Base-by-base conservation (phyloP, 768 basidiomycete species). In the Panellus pusillus region DNA sequence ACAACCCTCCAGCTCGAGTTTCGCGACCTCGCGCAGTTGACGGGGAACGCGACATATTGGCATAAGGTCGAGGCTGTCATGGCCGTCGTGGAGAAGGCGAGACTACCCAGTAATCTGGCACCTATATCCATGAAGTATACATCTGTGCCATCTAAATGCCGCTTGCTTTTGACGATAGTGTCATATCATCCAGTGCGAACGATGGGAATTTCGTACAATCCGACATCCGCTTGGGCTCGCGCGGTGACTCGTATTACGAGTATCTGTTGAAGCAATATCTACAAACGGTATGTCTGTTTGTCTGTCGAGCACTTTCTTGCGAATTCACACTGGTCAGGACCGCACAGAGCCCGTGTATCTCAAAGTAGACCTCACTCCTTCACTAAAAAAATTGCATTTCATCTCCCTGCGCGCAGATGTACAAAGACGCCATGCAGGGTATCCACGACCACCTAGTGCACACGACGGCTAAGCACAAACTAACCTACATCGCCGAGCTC, bases 171-270 rank as follows among this genome's bases (percentile, higher is more conserved):
- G 24, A 52, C 37, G n/a, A 27, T 12, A 24, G 17, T 19, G 19
- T 24, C 2, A 24, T 24, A 24, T 35, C 32, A 35, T 24, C 24
- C 28, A 70, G 67, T 43, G 51, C 54, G 8, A 49, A 58, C 31
- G 51, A 55, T 20, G 68, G 66, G 13, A 50, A 45, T 2, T 69
- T 67, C 35, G 27, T 77, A 31, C 64, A 74, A 17, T 77, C 82
- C 12, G 77, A 86, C 19, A 86, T 92, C 54, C 81, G 90, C 8
- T 76, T 92, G 13, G 89, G 89, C 13, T 88, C 87, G 19, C 74
- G 89, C 20, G 90, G 85, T 39, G 90, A 92, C 66, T 88, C 86
- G 3, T 91, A 87, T 69, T 92, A 91, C 63, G 90, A 90, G 63
- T 87, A 89, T 60, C 67, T 87, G 12, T 62, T 87, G 82, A 85